Percentiles rank a stretch among this genome's conserved stretches.
phyloP scores from a whole-genome alignment of 75 land plant genomes.

The Gnetum montanum region DNA sequence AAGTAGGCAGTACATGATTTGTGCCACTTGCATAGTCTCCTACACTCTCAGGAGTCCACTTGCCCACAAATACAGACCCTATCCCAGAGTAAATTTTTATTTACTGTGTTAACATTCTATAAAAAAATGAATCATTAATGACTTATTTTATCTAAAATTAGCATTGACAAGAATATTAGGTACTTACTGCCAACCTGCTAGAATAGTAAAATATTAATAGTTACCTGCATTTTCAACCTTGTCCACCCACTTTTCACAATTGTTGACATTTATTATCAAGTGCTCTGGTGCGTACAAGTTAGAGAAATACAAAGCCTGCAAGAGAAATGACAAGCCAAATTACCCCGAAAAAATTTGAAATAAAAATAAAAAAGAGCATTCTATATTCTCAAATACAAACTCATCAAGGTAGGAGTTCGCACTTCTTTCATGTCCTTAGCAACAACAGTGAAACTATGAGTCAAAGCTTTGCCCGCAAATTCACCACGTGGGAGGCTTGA shows the following conservation, averaged over 20 bases:
- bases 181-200: too few relatives aligned
- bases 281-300: conserved; percentile 99
- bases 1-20: conserved; percentile 98
- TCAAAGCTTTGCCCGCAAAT: conserved; percentile 79
- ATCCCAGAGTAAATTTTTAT: too few relatives aligned
- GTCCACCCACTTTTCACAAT: conserved; percentile 83
- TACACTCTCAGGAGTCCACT: conserved; percentile 97
- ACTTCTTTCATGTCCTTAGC: conserved; percentile 89
- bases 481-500: conserved; percentile 74
- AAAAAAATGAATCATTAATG: too few relatives aligned
- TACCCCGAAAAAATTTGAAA: background rate
- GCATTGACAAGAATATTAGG: too few relatives aligned
- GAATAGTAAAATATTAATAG: conserved; percentile 7
- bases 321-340: conserved; percentile 2
- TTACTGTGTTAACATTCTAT: too few relatives aligned
- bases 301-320: conserved; percentile 87
- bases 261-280: conserved; percentile 81
- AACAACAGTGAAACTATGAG: conserved; percentile 78
- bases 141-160: too few relatives aligned
- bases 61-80: conserved; percentile 97
- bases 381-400: conserved; percentile 2
- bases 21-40: conserved; percentile 99
- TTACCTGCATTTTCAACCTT: conserved; percentile 92
- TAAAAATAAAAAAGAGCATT: too few relatives aligned
- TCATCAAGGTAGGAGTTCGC: too few relatives aligned